phyloP scores from a whole-genome alignment of 345 rosid species.

The Adansonia digitata region DNA sequence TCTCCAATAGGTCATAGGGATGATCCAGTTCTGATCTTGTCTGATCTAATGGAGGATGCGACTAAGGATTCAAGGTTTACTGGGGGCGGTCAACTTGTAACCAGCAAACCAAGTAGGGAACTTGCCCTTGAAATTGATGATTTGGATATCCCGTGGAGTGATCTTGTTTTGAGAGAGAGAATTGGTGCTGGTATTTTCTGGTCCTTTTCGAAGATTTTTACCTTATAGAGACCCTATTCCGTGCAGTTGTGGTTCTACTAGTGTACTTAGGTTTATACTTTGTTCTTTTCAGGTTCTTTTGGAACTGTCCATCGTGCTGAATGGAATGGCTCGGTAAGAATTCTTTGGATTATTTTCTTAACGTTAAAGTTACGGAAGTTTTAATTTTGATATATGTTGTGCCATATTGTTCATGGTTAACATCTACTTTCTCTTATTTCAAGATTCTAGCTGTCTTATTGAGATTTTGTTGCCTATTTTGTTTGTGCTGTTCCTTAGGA shows the following conservation, averaged over 20 bases:
- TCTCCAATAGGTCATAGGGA: conserved; percentile 38
- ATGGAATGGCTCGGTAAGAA: conserved; percentile 95
- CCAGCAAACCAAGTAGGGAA: conserved; percentile 44
- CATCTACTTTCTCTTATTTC: not conserved
- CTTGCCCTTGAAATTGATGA: conserved; percentile 73
- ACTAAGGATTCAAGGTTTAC: conserved; percentile 34
- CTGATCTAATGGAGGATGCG: conserved; percentile 31
- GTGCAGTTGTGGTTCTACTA: conserved; percentile 9
- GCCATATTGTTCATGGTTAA: not conserved
- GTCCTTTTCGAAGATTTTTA: not conserved
- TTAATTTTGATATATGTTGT: conserved; percentile 1
- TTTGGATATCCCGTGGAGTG: conserved; percentile 87
- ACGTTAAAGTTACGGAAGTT: not conserved
- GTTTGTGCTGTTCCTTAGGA: not conserved
- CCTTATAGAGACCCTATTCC: not conserved
- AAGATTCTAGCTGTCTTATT: not conserved
- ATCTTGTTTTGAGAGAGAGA: conserved; percentile 81
- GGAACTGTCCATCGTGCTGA: conserved; percentile 99
- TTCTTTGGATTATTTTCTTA: conserved; percentile 1
- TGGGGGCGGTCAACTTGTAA: conserved; percentile 37
- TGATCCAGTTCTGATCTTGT: conserved; percentile 20
- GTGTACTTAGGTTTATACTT: conserved; percentile 24
- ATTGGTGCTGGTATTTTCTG: conserved; percentile 91
- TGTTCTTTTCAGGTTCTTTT: conserved; percentile 82
- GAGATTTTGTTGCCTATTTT: not conserved